Conservation (phyloP, 139 green algal species). For the Ettlia oleoabundans region DNA sequence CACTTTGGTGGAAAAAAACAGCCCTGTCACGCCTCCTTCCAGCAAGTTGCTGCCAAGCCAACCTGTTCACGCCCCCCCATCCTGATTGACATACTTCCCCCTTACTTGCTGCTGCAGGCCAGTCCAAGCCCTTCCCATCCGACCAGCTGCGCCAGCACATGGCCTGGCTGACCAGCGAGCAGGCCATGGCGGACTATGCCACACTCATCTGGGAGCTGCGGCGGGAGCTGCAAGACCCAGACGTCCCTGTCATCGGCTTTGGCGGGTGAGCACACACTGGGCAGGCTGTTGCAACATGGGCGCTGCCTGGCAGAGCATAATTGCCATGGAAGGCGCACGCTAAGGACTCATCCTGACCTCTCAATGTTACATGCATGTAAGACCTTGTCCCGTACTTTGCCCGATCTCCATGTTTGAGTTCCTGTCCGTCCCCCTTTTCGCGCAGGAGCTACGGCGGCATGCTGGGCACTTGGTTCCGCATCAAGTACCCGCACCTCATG, state of each 20-base stretch:
- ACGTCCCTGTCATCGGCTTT: conserved; percentile 74
- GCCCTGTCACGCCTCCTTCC: too few relatives aligned
- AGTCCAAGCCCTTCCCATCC: conserved; percentile 43
- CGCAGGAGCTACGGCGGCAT: conserved; percentile 64
- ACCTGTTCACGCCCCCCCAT: neutral
- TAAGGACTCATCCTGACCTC: too few relatives aligned
- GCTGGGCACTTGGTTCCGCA: conserved; percentile 70
- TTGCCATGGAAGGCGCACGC: too few relatives aligned
- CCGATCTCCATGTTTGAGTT: neutral
- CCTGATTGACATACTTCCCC: neutral
- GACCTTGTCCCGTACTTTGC: too few relatives aligned
- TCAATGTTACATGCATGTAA: too few relatives aligned
- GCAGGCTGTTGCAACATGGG: too few relatives aligned
- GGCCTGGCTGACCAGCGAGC: conserved; percentile 61
- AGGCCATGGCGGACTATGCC: conserved; percentile 83
- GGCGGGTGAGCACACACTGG: conserved; percentile 66
- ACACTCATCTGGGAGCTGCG: conserved; percentile 64
- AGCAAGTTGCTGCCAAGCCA: too few relatives aligned
- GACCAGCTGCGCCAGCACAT: conserved; percentile 52
- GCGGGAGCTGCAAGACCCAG: conserved; percentile 38
- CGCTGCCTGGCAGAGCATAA: too few relatives aligned
- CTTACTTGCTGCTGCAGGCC: too few relatives aligned
- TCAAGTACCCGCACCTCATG: conserved; percentile 83
- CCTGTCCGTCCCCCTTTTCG: neutral
- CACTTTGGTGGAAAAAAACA: too few relatives aligned